Conservation (phyloP, 495 filamentous ascomycete genomes). For the Arthonia radiata region DNA sequence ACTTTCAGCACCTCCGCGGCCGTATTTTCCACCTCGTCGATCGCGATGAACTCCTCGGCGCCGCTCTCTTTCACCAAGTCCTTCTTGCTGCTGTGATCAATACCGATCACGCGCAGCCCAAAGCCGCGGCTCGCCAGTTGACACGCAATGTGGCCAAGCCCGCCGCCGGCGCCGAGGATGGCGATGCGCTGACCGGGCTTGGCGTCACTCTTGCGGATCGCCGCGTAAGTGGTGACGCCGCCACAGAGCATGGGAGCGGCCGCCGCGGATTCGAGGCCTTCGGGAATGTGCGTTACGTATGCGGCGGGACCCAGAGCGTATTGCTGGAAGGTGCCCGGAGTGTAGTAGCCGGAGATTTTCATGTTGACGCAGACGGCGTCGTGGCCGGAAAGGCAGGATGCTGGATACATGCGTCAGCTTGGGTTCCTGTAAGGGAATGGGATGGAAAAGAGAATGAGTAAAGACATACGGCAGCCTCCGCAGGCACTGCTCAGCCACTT, state of each 20-base stretch:
- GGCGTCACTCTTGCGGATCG: slow-evolving; percentile 31
- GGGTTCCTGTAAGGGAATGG: background rate
- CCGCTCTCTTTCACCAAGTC: slow-evolving; percentile 31
- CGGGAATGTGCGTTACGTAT: slow-evolving; percentile 1
- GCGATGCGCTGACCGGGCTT: slow-evolving; percentile 37
- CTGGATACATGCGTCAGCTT: slow-evolving; percentile 1
- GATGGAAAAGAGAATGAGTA: no score
- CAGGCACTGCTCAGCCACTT: no score
- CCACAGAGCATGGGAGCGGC: slow-evolving; percentile 39
- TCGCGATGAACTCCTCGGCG: slow-evolving; percentile 43
- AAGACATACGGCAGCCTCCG: no score
- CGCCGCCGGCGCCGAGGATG: slow-evolving; percentile 39
- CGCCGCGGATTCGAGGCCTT: background rate
- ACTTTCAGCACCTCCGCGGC: slow-evolving; percentile 24
- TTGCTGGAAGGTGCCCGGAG: slow-evolving; percentile 48
- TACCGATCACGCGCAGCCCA: slow-evolving; percentile 40
- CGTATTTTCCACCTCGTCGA: slow-evolving; percentile 24
- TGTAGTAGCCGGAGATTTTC: slow-evolving; percentile 27
- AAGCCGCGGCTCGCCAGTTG: slow-evolving; percentile 38
- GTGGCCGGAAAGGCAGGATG: slow-evolving; percentile 27
- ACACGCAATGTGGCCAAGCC: slow-evolving; percentile 39
- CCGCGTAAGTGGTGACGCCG: slow-evolving; percentile 32
- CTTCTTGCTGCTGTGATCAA: slow-evolving; percentile 40
- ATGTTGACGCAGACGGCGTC: slow-evolving; percentile 34
- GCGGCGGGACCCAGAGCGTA: slow-evolving; percentile 29